phyloP scores from a whole-genome alignment of 2,329 filamentous ascomycete genomes.

The Colletotrichum lentis region DNA sequence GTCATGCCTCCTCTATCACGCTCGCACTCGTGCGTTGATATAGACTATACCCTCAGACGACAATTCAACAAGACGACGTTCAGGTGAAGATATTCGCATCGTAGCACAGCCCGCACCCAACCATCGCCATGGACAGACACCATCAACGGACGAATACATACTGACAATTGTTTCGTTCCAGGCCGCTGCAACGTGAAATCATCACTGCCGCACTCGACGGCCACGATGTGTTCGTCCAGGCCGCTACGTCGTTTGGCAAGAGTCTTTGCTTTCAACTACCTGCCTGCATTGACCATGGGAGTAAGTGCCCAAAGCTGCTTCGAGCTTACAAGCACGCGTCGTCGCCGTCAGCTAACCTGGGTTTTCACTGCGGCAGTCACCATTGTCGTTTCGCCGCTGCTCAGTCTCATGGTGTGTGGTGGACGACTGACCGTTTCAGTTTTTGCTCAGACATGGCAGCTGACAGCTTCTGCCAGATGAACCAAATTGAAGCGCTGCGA shows the following conservation, averaged over 20 bases:
- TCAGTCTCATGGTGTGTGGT: constrained; percentile 80
- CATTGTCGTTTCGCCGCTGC: constrained; percentile 86
- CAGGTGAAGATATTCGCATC: constrained; percentile 58
- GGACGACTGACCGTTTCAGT: constrained; percentile 4
- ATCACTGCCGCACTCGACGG: constrained; percentile 82
- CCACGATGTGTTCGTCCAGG: constrained; percentile 92
- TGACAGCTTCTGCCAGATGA: constrained; percentile 67
- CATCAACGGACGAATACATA: constrained; percentile 52
- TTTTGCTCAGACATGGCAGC: constrained; percentile 20
- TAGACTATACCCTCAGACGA: constrained; percentile 76
- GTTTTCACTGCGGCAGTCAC: constrained; percentile 66
- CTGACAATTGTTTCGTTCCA: constrained; percentile 15
- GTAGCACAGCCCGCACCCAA: background rate
- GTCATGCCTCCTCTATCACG: constrained; percentile 55
- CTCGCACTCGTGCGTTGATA: constrained; percentile 64
- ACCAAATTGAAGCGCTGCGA: constrained; percentile 85
- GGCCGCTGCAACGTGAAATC: constrained; percentile 83
- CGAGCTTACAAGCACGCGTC: constrained; percentile 31
- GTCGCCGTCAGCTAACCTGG: constrained; percentile 38
- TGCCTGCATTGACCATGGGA: constrained; percentile 85
- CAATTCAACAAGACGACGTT: constrained; percentile 80
- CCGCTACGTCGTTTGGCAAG: constrained; percentile 90
- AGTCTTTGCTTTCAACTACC: constrained; percentile 93
- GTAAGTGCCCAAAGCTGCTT: constrained; percentile 58
- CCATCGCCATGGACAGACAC: background rate